Conservation (phyloP, 129 eudicot species). For the Calendula officinalis region DNA sequence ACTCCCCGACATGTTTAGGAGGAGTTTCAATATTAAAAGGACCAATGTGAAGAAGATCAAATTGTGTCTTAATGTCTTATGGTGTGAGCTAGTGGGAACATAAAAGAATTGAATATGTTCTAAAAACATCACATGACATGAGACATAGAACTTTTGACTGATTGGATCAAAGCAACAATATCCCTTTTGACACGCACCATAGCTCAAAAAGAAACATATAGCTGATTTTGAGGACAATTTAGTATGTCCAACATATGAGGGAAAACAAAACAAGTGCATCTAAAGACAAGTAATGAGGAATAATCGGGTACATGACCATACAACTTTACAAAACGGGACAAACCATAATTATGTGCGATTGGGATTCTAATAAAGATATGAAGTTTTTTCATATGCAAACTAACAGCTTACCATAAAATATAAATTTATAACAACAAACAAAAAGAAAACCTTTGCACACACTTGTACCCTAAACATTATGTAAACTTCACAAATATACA, state of each 20-base stretch:
- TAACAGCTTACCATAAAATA: constrained; percentile 9
- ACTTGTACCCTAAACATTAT: constrained; percentile 22
- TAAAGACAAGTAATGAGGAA: no score
- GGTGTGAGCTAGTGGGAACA: neutral
- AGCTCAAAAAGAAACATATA: neutral
- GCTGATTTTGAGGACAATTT: neutral
- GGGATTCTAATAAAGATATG: no score
- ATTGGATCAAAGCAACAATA: neutral
- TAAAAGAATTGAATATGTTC: neutral
- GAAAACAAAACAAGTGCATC: no score
- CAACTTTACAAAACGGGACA: no score
- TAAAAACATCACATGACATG: neutral
- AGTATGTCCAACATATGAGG: neutral
- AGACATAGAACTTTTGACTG: neutral
- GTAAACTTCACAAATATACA: constrained; percentile 37
- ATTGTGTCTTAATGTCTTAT: neutral
- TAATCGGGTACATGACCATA: no score
- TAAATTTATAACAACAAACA: neutral
- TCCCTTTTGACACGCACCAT: neutral
- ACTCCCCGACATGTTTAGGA: no score
- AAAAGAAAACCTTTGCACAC: neutral
- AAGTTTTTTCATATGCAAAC: neutral
- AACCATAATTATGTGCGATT: no score
- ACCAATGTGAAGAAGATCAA: neutral
- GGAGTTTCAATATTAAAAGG: no score